Percentiles rank a stretch among this genome's conserved stretches.
These are phyloP conservation scores for Dryadomyces sulphureus DNA, from an alignment of 2,329 filamentous ascomycete genomes.

Conservation along the genomic window DNA sequence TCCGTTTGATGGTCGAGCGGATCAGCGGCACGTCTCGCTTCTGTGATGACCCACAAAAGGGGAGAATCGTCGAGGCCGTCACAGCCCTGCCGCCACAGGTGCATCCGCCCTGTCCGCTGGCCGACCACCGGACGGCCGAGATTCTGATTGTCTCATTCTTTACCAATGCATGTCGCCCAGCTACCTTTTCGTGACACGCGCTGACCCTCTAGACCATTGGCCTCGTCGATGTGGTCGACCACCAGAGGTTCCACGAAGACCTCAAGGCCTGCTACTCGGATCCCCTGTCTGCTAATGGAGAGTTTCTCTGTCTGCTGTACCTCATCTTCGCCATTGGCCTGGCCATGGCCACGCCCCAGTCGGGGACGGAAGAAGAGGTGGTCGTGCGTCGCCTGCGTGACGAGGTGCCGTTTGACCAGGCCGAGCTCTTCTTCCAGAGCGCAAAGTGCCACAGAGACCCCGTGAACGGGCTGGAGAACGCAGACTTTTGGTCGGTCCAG, in stretches of 20 bases:
- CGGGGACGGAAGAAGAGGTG: constrained; percentile 30
- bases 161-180: constrained; percentile 29
- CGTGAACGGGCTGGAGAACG: constrained; percentile 39
- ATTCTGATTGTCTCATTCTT: constrained; percentile 46
- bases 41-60: constrained; percentile 42
- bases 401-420: constrained; percentile 31
- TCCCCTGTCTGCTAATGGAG: constrained; percentile 31
- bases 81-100: constrained; percentile 29
- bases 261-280: constrained; percentile 40
- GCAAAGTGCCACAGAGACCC: constrained; percentile 36
- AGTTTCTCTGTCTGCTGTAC: constrained; percentile 44
- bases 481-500: constrained; percentile 50
- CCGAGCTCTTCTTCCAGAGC: constrained; percentile 48
- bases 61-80: constrained; percentile 37
- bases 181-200: too few species aligned
- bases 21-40: constrained; percentile 40
- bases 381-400: constrained; percentile 34
- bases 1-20: constrained; percentile 44
- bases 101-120: constrained; percentile 36
- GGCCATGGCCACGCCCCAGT: constrained; percentile 37
- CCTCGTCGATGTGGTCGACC: constrained; percentile 45
- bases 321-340: constrained; percentile 49
- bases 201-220: constrained; percentile 34
- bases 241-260: constrained; percentile 28
- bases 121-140: constrained; percentile 33